phyloP scores from a whole-genome alignment of 140 eudicot genomes.

The Cichorium intybus region DNA sequence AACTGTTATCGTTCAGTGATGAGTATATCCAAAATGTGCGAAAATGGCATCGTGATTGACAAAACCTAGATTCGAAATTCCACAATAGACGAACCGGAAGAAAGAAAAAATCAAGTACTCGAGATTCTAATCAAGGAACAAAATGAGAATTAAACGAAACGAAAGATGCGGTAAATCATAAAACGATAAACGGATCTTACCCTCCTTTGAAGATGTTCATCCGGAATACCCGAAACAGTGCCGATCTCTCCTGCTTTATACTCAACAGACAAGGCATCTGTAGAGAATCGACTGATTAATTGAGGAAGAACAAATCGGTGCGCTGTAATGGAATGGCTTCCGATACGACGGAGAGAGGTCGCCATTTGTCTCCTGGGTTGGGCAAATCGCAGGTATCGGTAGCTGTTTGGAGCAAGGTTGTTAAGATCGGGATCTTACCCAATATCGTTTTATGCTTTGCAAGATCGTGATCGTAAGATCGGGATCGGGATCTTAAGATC shows the following conservation, averaged over 20 bases:
- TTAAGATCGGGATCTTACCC: background rate
- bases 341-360: constrained; percentile 55
- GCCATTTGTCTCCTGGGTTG: constrained; percentile 45
- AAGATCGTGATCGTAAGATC: too few species aligned
- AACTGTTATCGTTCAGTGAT: background rate
- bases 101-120: background rate
- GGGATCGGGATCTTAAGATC: too few species aligned
- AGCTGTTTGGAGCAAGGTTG: background rate
- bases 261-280: constrained; percentile 59
- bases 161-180: background rate
- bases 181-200: constrained; percentile 28
- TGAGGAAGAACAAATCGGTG: constrained; percentile 32
- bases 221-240: constrained; percentile 76
- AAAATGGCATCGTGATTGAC: background rate
- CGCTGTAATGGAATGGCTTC: constrained; percentile 23
- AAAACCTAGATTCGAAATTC: constrained; percentile 28
- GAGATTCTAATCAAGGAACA: background rate
- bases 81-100: background rate
- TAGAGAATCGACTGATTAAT: constrained; percentile 41
- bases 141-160: background rate
- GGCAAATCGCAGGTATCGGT: background rate
- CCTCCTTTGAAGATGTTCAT: constrained; percentile 66
- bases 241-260: constrained; percentile 76
- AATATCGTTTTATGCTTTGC: too few species aligned
- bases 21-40: background rate